Percentiles rank a stretch among this genome's conserved stretches.
Conservation (phyloP, 345 rosid species). For the Reutealis trisperma region DNA sequence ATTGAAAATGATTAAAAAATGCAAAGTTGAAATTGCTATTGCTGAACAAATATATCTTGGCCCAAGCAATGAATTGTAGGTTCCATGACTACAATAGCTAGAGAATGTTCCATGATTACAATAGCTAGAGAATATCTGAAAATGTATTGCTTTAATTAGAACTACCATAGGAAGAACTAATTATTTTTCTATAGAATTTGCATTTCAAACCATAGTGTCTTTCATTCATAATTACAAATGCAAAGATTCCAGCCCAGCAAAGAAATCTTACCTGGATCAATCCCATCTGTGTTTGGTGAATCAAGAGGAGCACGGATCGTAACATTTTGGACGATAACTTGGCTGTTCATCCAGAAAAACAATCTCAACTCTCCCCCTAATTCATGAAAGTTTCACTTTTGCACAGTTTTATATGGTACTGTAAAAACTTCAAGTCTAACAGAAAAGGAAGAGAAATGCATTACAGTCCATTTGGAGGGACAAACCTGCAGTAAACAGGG, state of each 20-base stretch:
- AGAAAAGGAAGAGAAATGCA: conserved; percentile 17
- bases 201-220: conserved; percentile 11
- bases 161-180: not conserved
- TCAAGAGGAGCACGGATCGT: conserved; percentile 92
- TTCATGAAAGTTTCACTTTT: conserved; percentile 41
- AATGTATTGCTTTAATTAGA: not conserved
- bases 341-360: conserved; percentile 66
- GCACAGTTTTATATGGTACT: conserved; percentile 26
- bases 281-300: conserved; percentile 95
- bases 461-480: conserved; percentile 20
- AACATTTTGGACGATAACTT: conserved; percentile 75
- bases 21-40: not conserved
- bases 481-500: conserved; percentile 97
- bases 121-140: not conserved
- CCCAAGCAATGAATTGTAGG: not conserved
- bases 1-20: not conserved
- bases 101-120: not conserved
- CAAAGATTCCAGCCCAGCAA: conserved; percentile 9
- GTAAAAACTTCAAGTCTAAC: conserved; percentile 21
- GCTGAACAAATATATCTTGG: not conserved
- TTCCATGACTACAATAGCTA: not conserved
- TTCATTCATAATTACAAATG: not conserved
- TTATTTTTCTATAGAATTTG: not conserved
- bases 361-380: conserved; percentile 42
- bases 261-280: conserved; percentile 81